phyloP scores from a whole-genome alignment of 1,284 basidiomycete genomes.

The Cutaneotrichosporon mucoides region DNA sequence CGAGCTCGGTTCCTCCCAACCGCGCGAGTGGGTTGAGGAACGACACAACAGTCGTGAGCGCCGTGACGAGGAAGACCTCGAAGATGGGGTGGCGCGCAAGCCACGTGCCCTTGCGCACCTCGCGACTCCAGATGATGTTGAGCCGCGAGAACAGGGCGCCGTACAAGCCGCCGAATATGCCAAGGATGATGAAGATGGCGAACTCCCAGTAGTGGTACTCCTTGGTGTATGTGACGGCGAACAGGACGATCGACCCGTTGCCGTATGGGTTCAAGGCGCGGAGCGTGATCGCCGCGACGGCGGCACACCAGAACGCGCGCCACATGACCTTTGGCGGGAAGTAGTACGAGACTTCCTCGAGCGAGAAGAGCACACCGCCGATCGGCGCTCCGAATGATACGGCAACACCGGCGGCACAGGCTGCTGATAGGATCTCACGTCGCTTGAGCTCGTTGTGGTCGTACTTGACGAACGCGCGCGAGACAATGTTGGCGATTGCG shows the following conservation, averaged over 20 bases:
- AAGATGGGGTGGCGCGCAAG: conserved; percentile 71
- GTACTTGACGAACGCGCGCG: conserved; percentile 79
- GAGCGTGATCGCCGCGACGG: conserved; percentile 84
- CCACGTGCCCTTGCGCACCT: conserved; percentile 77
- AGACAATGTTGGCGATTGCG: conserved; percentile 91
- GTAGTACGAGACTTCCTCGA: conserved; percentile 93
- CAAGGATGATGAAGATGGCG: conserved; percentile 75
- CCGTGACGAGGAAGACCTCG: conserved; percentile 79
- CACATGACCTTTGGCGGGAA: conserved; percentile 94
- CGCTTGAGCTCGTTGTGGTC: conserved; percentile 95
- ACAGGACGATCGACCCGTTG: conserved; percentile 53
- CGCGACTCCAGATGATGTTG: conserved; percentile 81
- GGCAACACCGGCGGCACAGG: conserved; percentile 64
- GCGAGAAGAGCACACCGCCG: conserved; percentile 84
- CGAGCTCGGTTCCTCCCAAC: conserved; percentile 92
- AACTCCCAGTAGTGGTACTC: conserved; percentile 49
- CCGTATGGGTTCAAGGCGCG: conserved; percentile 88
- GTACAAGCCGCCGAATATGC: conserved; percentile 85
- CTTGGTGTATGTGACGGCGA: conserved; percentile 46
- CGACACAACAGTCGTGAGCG: conserved; percentile 68
- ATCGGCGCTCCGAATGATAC: conserved; percentile 83
- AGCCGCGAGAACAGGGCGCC: conserved; percentile 84
- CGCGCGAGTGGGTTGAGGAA: conserved; percentile 87
- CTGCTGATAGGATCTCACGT: conserved; percentile 85
- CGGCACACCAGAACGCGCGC: conserved; percentile 90